phyloP scores from a whole-genome alignment of 306 rosid species.

The Medicago truncatula region MtrunA17r5.0-ANR NC_053046.1:43397501-43398000 shows the following conservation, averaged over 20 bases:
- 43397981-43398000: conserved; percentile 42
- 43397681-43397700: neutral
- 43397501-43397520: no score
- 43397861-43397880: conserved; percentile 34
- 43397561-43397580: no score
- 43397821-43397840: conserved; percentile 23
- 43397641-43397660: no score
- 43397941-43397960: conserved; percentile 21
- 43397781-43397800: no score
- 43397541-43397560: no score
- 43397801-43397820: no score
- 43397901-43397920: conserved; percentile 43
- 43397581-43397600: no score
- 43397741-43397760: conserved; percentile 37
- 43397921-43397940: conserved; percentile 29
- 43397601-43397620: no score
- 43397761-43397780: conserved; percentile 9
- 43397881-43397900: conserved; percentile 52
- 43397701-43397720: neutral
- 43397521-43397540: no score
- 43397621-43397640: no score
- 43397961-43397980: conserved; percentile 47
- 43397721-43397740: neutral
- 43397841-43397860: conserved; percentile 39
- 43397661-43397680: no score